Percentiles rank a stretch among this genome's conserved stretches.
Conservation (phyloP, 2,329 filamentous ascomycete species). For the Ascochyta pisi region DNA sequence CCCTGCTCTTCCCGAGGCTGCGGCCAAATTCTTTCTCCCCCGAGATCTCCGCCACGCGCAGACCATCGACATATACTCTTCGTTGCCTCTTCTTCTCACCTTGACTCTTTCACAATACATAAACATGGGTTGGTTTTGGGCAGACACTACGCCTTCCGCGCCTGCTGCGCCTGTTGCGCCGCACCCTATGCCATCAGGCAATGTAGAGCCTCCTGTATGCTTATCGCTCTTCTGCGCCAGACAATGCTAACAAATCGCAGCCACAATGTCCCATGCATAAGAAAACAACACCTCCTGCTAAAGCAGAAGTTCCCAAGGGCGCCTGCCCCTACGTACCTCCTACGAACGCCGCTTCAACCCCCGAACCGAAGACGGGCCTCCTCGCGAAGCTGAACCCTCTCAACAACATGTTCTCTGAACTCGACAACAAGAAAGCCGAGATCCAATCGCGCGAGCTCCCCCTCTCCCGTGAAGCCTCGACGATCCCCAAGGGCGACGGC, state of each 20-base stretch:
- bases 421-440: slow-evolving; percentile 79
- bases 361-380: slow-evolving; percentile 56
- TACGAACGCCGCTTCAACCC: slow-evolving; percentile 18
- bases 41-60: slow-evolving; percentile 43
- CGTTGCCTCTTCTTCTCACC: slow-evolving; percentile 14
- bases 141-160: slow-evolving; percentile 58
- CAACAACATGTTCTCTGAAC: slow-evolving; percentile 92
- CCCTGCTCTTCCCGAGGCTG: slow-evolving; percentile 34
- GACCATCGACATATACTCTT: slow-evolving; percentile 7
- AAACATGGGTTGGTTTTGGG: slow-evolving; percentile 75
- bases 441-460: slow-evolving; percentile 78
- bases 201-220: slow-evolving; percentile 63
- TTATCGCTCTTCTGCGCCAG: slow-evolving; percentile 13
- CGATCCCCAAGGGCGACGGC: slow-evolving; percentile 84
- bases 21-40: slow-evolving; percentile 42
- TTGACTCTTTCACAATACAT: slow-evolving; percentile 19
- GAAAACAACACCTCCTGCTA: slow-evolving; percentile 38
- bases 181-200: slow-evolving; percentile 56
- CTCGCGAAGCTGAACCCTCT: slow-evolving; percentile 76
- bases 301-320: slow-evolving; percentile 46
- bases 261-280: slow-evolving; percentile 75
- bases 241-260: slow-evolving; percentile 50
- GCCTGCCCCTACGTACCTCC: slow-evolving; percentile 60
- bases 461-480: slow-evolving; percentile 80
- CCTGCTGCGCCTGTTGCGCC: slow-evolving; percentile 52